Conservation (phyloP, 805 yeast genomes). For the Tanozyma kutaoensis region DNA sequence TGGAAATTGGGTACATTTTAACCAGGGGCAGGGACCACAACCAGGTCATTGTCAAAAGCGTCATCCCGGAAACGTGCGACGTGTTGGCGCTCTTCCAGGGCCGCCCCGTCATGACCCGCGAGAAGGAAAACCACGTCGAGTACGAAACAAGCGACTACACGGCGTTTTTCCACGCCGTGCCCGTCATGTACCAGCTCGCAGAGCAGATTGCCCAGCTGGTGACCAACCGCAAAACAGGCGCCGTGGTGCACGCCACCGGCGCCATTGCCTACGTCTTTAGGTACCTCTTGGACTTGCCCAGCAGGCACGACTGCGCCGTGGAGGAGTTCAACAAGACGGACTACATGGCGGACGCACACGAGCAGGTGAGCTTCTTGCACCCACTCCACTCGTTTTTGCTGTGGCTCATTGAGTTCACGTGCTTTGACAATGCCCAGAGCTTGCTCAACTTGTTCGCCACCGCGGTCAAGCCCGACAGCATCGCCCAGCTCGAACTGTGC, state of each 20-base stretch:
- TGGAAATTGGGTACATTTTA: constrained; percentile 67
- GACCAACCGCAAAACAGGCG: constrained; percentile 3
- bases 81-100: constrained; percentile 65
- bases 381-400: constrained; percentile 67
- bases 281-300: neutral
- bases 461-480: no score
- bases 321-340: neutral
- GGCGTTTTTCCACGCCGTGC: constrained; percentile 52
- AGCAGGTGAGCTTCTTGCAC: constrained; percentile 57
- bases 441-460: no score
- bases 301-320: neutral
- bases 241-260: neutral
- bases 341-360: constrained; percentile 5
- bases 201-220: constrained; percentile 39
- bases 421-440: constrained; percentile 13
- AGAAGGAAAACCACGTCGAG: constrained; percentile 71
- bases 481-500: no score
- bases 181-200: constrained; percentile 51
- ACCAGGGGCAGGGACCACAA: constrained; percentile 50
- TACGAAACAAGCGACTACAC: constrained; percentile 82
- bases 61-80: constrained; percentile 50
- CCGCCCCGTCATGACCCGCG: constrained; percentile 60
- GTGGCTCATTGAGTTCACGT: constrained; percentile 50
- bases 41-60: constrained; percentile 28
- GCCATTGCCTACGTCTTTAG: neutral